Base-by-base conservation (phyloP, 2,329 filamentous ascomycete genomes). In the Aureobasidium mangrovei region DNA sequence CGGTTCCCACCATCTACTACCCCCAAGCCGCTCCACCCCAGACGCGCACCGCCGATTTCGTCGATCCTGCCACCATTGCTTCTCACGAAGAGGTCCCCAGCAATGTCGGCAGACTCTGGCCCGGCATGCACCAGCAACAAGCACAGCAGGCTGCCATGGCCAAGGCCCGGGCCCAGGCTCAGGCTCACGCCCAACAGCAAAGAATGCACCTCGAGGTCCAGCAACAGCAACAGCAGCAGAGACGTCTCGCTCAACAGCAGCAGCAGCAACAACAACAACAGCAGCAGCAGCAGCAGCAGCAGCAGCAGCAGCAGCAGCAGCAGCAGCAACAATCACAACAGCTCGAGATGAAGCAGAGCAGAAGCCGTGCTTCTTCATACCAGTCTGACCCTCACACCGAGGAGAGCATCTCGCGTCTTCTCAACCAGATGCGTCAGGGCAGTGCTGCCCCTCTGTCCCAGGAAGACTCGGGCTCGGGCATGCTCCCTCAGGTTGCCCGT, bases 121-220 rank as follows among this genome's bases (percentile, higher is more conserved):
- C 91, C 9, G 91, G 91, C 52, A 93, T 95, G 79, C 91, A 97
- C 73, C 88, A 90, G 65, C 89, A 91, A 67, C 82, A 86, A 71
- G 90, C 89, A 47, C 88, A 88, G 56, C 64, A 67, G 54, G 65
- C 64, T 28, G 67, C 67, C 28, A 74, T 88, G 63, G 84, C 84
- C 58, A 88, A 87, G 73, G 60, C 60, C 35, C 67, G 69, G 46
- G 64, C 66, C 63, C 56, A 62, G 58, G 59, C 59, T 36, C 67
- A 69, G 33, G 58, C 58, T 47, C 67, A 69, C 46, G 64, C 66
- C 63, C 56, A 62, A 57, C 83, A 86, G 67, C 69, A 72, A 56
- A 56, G 60, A 41, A 43, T 48, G 33, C 66, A 69, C 43, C 63
- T 66, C 62, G 54, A 62, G 56, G 51, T 57, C 53, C 56, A 63